Evolutionary conservation across 768 basidiomycete species (phyloP).

Genomic region (Amyloporia xantha): DNA sequence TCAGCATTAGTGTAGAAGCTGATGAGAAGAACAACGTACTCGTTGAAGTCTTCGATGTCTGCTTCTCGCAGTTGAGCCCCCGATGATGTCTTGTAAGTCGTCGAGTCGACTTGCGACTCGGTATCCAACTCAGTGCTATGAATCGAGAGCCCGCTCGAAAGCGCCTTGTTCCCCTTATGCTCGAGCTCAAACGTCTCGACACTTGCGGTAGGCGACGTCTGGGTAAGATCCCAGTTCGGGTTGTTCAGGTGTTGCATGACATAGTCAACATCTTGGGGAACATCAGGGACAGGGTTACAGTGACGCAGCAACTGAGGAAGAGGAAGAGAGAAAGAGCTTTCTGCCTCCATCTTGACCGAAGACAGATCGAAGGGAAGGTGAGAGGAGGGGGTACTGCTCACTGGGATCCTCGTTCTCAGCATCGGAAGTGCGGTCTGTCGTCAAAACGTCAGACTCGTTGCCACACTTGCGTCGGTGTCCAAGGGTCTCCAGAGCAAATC

Average conservation of each 20-base stretch:
- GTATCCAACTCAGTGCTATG: slow-evolving; percentile 47
- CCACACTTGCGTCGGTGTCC: no score
- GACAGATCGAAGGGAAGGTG: slow-evolving; percentile 2
- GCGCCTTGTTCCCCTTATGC: slow-evolving; percentile 34
- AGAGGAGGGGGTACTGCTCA: slow-evolving; percentile 3
- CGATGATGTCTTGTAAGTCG: slow-evolving; percentile 20
- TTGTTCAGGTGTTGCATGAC: slow-evolving; percentile 73
- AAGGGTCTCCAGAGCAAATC: no score
- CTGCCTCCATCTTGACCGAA: slow-evolving; percentile 15
- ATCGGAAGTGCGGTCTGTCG: no score
- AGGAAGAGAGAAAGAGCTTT: slow-evolving; percentile 7
- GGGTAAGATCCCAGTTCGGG: slow-evolving; percentile 63
- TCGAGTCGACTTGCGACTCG: slow-evolving; percentile 34
- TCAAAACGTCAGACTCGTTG: no score
- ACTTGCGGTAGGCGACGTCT: slow-evolving; percentile 29
- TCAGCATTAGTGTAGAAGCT: no score
- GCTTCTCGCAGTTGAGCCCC: slow-evolving; percentile 27
- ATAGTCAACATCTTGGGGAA: slow-evolving; percentile 68
- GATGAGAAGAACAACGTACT: slow-evolving; percentile 61
- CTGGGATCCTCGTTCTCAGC: no score
- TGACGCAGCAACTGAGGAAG: slow-evolving; percentile 16
- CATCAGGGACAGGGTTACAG: slow-evolving; percentile 58
- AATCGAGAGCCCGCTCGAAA: slow-evolving; percentile 40
- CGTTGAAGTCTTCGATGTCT: slow-evolving; percentile 54
- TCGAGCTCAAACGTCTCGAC: slow-evolving; percentile 33